A percentile compares a stretch with the other conserved stretches of the same genome.
Conservation (phyloP, 169 alveolate genomes). For the Theileria sp. region DNA sequence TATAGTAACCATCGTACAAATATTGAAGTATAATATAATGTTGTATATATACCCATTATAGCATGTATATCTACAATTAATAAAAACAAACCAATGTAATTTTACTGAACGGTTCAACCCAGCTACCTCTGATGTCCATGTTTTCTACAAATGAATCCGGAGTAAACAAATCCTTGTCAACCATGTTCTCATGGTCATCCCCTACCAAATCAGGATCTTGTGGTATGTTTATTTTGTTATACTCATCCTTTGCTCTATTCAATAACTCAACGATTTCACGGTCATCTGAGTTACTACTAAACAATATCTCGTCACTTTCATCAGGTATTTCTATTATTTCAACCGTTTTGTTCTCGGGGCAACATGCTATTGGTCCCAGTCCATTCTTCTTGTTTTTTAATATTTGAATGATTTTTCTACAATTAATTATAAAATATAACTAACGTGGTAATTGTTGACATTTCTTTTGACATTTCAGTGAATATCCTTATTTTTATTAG, state of each 20-base stretch:
- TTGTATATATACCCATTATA: too few species aligned
- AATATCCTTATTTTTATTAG: not conserved
- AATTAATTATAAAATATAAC: not conserved
- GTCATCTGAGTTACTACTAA: not conserved
- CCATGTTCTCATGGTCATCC: not conserved
- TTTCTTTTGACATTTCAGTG: conserved; percentile 7
- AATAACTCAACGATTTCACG: not conserved
- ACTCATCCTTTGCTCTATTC: not conserved
- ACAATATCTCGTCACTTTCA: not conserved
- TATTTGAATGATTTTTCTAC: not conserved
- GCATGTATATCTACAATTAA: not conserved
- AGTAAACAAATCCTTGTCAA: conserved; percentile 11
- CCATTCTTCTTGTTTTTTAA: not conserved
- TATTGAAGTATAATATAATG: not conserved
- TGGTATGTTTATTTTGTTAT: not conserved
- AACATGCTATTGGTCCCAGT: not conserved
- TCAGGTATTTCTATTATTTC: not conserved
- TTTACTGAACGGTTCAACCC: conserved; percentile 18
- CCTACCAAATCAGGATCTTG: not conserved
- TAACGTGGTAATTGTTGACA: not conserved
- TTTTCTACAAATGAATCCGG: conserved; percentile 1
- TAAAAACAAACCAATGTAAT: not conserved
- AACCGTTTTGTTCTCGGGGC: not conserved
- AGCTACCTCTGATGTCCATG: conserved; percentile 17
- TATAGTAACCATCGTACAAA: too few species aligned